Percentiles rank a stretch among this genome's conserved stretches.
Evolutionary conservation across 2,329 filamentous ascomycete species (phyloP).

Genomic region (Rachicladosporium sp.): DNA sequence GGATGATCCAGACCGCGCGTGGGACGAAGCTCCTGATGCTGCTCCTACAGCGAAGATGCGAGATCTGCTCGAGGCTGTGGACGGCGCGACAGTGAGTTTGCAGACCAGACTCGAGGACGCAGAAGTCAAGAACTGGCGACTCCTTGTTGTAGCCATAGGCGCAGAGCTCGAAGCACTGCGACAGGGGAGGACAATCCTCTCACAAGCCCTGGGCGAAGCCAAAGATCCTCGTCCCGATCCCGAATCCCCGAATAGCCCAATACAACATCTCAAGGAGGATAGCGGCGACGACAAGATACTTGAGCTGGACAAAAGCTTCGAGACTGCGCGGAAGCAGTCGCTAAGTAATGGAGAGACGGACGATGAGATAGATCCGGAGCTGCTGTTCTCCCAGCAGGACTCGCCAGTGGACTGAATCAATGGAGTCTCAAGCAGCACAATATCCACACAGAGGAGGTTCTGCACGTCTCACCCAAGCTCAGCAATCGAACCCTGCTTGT

Average conservation of each 20-base stretch:
- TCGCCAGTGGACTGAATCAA: too few relatives aligned
- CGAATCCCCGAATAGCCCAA: background rate
- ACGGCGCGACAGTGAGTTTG: conserved; percentile 42
- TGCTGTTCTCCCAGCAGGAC: conserved; percentile 36
- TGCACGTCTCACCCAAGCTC: too few relatives aligned
- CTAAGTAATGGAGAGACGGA: conserved; percentile 24
- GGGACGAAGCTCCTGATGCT: conserved; percentile 14
- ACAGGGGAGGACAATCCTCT: conserved; percentile 48
- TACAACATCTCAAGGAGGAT: conserved; percentile 1
- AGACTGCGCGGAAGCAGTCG: conserved; percentile 14
- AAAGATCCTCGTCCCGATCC: background rate
- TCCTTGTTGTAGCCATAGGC: conserved; percentile 63
- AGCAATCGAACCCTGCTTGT: too few relatives aligned
- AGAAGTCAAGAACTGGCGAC: conserved; percentile 55
- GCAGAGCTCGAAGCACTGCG: conserved; percentile 58
- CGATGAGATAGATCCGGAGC: conserved; percentile 36
- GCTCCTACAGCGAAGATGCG: conserved; percentile 14
- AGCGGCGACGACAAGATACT: conserved; percentile 18
- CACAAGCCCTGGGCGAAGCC: conserved; percentile 20
- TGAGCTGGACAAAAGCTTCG: conserved; percentile 22
- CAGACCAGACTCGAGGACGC: conserved; percentile 43
- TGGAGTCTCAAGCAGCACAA: too few relatives aligned
- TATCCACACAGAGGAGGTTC: too few relatives aligned
- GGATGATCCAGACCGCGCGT: conserved; percentile 14
- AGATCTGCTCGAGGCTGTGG: conserved; percentile 42